Percentiles rank a stretch among this genome's conserved stretches.
Conservation (phyloP, 495 filamentous ascomycete species). For the Chaetomium fimeti region DNA sequence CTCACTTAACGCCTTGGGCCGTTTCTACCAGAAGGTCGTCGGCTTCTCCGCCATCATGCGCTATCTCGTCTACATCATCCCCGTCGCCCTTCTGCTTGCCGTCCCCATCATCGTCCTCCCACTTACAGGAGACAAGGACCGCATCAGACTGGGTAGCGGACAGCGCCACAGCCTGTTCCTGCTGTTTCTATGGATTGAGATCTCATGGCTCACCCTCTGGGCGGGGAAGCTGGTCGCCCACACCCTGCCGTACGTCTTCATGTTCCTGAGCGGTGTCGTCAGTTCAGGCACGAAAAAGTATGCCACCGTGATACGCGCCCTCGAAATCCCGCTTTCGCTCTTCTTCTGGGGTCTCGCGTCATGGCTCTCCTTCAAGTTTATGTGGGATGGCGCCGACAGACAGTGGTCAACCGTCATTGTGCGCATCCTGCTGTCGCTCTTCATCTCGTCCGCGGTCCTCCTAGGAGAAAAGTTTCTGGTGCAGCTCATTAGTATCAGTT, state of each 20-base stretch:
- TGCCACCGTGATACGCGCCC: constrained; percentile 69
- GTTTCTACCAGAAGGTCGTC: constrained; percentile 77
- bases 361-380: constrained; percentile 75
- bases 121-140: constrained; percentile 44
- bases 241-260: constrained; percentile 75
- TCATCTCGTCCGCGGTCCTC: constrained; percentile 75
- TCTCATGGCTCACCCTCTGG: constrained; percentile 89
- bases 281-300: constrained; percentile 92
- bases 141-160: constrained; percentile 45
- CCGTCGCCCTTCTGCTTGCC: constrained; percentile 71
- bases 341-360: constrained; percentile 81
- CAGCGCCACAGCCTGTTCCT: constrained; percentile 57
- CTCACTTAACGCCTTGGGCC: constrained; percentile 78
- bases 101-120: constrained; percentile 74
- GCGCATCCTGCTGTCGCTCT: constrained; percentile 68
- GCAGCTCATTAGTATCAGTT: constrained; percentile 89
- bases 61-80: constrained; percentile 85
- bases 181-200: constrained; percentile 90
- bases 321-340: constrained; percentile 85
- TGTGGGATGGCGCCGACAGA: constrained; percentile 43
- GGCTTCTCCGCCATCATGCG: constrained; percentile 82
- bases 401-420: constrained; percentile 56
- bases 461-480: constrained; percentile 80
- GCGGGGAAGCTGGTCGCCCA: constrained; percentile 78
- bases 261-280: constrained; percentile 84